Evolutionary conservation across 441 rosid species (phyloP).

Genomic region (Mallotus repandus): DNA sequence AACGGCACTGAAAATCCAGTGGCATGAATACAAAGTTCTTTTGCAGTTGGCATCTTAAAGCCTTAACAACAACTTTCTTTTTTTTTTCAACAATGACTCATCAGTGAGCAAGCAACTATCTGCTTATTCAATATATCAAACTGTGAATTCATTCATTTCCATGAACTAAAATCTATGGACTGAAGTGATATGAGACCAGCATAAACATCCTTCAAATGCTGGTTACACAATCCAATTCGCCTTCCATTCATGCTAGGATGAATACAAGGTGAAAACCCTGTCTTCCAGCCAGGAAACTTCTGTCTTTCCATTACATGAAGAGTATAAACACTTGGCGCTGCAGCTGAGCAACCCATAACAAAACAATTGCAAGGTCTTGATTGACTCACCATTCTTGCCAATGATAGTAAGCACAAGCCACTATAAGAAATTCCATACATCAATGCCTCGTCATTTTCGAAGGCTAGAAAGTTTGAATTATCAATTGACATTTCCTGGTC

Average conservation of each 20-base stretch:
- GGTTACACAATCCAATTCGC: constrained; percentile 70
- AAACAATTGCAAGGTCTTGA: constrained; percentile 82
- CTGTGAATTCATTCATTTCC: constrained; percentile 41
- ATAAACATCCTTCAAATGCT: constrained; percentile 69
- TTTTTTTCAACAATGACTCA: constrained; percentile 4
- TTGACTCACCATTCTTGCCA: constrained; percentile 68
- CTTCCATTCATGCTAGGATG: constrained; percentile 85
- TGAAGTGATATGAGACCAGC: constrained; percentile 79
- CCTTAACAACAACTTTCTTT: neutral
- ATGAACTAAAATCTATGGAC: constrained; percentile 73
- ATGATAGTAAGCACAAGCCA: constrained; percentile 69
- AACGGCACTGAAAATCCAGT: neutral
- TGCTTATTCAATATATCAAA: neutral
- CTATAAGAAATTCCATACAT: constrained; percentile 62
- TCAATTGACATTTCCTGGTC: constrained; percentile 49
- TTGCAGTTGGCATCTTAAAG: constrained; percentile 1
- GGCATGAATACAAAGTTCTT: neutral
- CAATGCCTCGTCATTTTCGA: constrained; percentile 56
- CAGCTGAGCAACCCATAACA: constrained; percentile 57
- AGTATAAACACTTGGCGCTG: constrained; percentile 76
- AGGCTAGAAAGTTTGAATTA: constrained; percentile 35
- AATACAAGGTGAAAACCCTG: constrained; percentile 80
- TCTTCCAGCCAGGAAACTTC: constrained; percentile 93
- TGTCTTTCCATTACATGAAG: constrained; percentile 92
- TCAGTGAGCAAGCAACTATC: neutral